Percentiles rank a stretch among this genome's conserved stretches.
Conservation (phyloP, 257 asterid genomes). For the Solanum virginianum region DNA sequence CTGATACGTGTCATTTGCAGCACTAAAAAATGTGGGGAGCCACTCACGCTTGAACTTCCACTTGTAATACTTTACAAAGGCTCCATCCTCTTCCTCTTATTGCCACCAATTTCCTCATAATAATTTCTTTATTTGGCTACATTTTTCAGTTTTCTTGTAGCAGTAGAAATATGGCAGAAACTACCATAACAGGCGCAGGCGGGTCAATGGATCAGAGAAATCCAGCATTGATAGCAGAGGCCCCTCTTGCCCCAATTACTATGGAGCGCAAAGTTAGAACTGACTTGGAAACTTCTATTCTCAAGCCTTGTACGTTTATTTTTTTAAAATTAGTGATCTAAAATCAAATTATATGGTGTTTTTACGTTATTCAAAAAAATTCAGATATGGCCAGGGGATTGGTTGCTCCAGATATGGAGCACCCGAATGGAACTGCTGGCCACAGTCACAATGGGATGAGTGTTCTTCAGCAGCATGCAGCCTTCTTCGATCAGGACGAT, state of each 20-base stretch:
- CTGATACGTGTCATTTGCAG: constrained; percentile 1
- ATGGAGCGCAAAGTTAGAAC: constrained; percentile 40
- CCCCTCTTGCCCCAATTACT: constrained; percentile 77
- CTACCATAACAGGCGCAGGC: constrained; percentile 6
- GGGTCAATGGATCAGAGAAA: constrained; percentile 24
- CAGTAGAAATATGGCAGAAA: neutral
- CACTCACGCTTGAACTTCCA: neutral
- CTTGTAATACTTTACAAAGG: too few relatives aligned
- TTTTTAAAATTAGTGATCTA: too few relatives aligned
- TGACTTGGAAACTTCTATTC: constrained; percentile 59
- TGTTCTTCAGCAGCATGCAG: constrained; percentile 75
- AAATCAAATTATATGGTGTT: too few relatives aligned
- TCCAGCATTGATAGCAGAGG: constrained; percentile 44
- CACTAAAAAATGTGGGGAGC: neutral
- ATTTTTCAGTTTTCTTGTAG: neutral
- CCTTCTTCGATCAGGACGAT: constrained; percentile 72
- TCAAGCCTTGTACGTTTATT: constrained; percentile 50
- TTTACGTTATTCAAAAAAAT: neutral
- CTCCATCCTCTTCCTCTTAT: neutral
- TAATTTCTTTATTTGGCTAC: neutral
- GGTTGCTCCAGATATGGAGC: constrained; percentile 63
- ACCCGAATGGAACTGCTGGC: constrained; percentile 73
- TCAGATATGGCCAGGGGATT: constrained; percentile 57
- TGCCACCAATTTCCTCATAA: neutral
- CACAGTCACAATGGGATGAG: constrained; percentile 44